Evolutionary conservation across 1,284 basidiomycete genomes (phyloP), one percentile per base, ranked within the genome.

Genomic region (Puccinia coronata): DNA sequence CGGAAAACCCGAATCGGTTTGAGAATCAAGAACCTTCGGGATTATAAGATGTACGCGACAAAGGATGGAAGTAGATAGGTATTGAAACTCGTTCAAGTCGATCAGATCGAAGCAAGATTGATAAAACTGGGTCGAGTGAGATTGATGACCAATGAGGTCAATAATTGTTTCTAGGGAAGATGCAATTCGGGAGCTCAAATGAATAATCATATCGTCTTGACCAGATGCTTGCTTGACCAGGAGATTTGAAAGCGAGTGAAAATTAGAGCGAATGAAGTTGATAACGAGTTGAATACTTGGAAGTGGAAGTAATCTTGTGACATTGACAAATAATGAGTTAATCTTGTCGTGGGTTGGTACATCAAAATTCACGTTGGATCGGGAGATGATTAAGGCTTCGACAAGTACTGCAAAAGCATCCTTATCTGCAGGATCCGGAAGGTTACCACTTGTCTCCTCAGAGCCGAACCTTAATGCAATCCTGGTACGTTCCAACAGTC

Each of bases 201-300:
- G 2, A 57, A 59, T 57, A 4, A 73, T 73, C 20, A 55, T 23
- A 47, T 73, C 23, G 53, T 73, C 71, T 57, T 73, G 49, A 57
- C 71, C 71, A 25, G 55, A 73, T 59, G 25, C 31, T 59, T 73
- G 51, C 47, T 73, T 73, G 34, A 57, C 28, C 51, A 73, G 31
- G n/a, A 73, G 49, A 23, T 39, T 55, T 57, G 53, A 55, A 4
- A 73, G 55, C 34, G 34, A 73, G 23, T 12, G 51, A 39, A 73
- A 73, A 55, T 73, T 59, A 28, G 28, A 4, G 8, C 53, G 71
- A n/a, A 73, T 55, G 49, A 73, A 59, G 16, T 73, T 4, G 28
- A 73, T 20, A 34, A 73, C 9, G 23, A 59, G 4, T 73, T 57
- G 71, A n/a, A 43, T 2, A n/a, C 51, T 73, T 55, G 49, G 34